Base-by-base conservation (phyloP, 371 early-diverging fungal genomes). In the Mortierella sp. region DNA sequence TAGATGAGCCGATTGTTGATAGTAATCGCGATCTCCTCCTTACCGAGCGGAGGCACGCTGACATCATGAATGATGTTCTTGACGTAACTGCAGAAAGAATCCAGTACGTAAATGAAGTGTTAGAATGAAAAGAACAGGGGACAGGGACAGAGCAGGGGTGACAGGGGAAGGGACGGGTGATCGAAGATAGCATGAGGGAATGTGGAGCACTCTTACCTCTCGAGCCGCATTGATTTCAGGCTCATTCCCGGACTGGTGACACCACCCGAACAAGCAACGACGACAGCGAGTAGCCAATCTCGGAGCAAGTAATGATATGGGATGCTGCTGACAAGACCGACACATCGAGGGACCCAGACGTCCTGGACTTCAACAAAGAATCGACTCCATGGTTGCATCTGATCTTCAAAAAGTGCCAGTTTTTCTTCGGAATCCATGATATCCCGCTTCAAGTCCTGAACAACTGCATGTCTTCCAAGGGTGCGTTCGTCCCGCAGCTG, bases 41-140 rank as follows among this genome's bases (percentile, higher is more conserved):
- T 86, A 14, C 95, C 95, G 44, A 93, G 91, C 14, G 95, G 94
- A 22, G 95, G 95, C 25, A 92, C 62, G 31, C 88, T 91, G 13
- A 93, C 84, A 54, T 94, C 92, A 53, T 88, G 83, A 22, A 94
- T 83, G 22, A 94, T 63, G 55, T 94, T 93, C 25, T 82, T 78
- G 4, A 93, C 81, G 40, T 89, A 80, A 43, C 83, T 83, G 41
- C 10, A 25, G 58, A 16, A 10, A 25, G 14, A 54, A 45, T 24
- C 5, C 13, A 5, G 6, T 6, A 44, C 21, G 45, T 17, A 14
- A 44, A 47, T 25, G 24, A 22, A 21, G 47, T 22, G 17, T 6
- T 6, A 6, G 45, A 6, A 44, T 10, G 16, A 6, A 44, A 13
- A 14, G 9, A 13, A 44, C 21, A 5, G 6, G n/a, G 13, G 21